Evolutionary conservation across 2,329 filamentous ascomycete genomes (phyloP), one percentile per base, ranked within the genome.

Genomic region (Aureobasidium sp.): DNA sequence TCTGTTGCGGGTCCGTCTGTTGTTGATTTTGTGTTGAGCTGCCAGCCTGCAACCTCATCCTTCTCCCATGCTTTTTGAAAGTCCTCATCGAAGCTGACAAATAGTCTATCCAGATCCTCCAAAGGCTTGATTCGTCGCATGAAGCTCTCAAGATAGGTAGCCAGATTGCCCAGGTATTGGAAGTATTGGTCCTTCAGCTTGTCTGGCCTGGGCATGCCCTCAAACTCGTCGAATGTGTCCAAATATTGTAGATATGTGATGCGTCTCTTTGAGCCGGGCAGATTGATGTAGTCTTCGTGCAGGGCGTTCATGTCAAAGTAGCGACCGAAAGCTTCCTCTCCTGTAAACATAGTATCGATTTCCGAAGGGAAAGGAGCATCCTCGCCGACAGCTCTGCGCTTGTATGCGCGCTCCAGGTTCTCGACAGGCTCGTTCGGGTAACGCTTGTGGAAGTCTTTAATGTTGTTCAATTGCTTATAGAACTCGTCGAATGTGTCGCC

Each of bases 361-460:
- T 92, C 85, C 47, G 84, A 85, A 4, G 83, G 80, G 62, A 84
- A 75, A 1, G 81, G 78, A 51, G 67, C 68, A 55, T 85, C 84
- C 66, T 88, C 87, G 47, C 86, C 85, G 13, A 81, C 82, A 46
- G 82, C 78, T 63, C 82, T 84, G 71, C 86, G 82, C 74, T 91
- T 91, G 79, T 99, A 99, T 39, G 92, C 89, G 68, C 88, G 85
- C 77, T 99, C 95, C 15, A 96, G 85, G 69, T 97, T 97, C 75
- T 99, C 94, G 52, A 96, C 90, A 34, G 90, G 91, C 73, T 97
- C 91, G 76, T 96, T 95, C 1, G 93, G 93, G 71, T 99, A 97
- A 68, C 88, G 86, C 63, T 87, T 84, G 75, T 99, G 92, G 72
- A 96, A 95, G 52, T 89, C 86, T 70, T 91, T 94, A 70, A 96